phyloP scores from a whole-genome alignment of 805 yeast species.

The Blastobotrys chiropterorum region DNA sequence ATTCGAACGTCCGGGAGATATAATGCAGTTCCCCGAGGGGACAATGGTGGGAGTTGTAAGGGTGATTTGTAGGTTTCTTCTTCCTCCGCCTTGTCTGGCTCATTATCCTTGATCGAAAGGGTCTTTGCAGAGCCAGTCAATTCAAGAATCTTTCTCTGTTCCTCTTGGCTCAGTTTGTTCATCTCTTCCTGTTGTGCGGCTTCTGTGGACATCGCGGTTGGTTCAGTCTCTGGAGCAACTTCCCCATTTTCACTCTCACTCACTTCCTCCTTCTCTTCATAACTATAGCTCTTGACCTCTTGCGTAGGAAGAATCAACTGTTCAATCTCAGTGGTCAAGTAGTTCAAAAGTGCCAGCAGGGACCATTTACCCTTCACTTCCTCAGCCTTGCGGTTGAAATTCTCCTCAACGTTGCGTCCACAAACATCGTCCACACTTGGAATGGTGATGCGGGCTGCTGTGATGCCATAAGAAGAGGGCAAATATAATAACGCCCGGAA shows the following conservation, averaged over 20 bases:
- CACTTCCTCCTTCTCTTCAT: not conserved
- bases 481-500: conserved; percentile 15
- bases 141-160: not conserved
- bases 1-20: conserved; percentile 29
- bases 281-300: conserved; percentile 2
- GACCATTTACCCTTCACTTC: conserved; percentile 15
- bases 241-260: not conserved
- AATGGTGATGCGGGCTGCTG: conserved; percentile 15
- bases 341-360: conserved; percentile 19
- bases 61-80: conserved; percentile 17
- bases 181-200: not conserved
- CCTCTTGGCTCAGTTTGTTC: not conserved
- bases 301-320: conserved; percentile 16
- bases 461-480: conserved; percentile 18
- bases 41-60: conserved; percentile 6
- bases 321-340: conserved; percentile 13
- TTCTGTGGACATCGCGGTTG: no score
- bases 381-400: conserved; percentile 20
- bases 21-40: conserved; percentile 30
- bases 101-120: conserved; percentile 7
- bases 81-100: conserved; percentile 8
- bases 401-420: conserved; percentile 16
- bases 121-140: not conserved
- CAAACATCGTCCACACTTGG: conserved; percentile 11
- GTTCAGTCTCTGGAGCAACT: no score